These are phyloP conservation scores for Triticum timopheevii DNA, from an alignment of 176 grass and related monocot genomes.

Conservation along the genomic window DNA sequence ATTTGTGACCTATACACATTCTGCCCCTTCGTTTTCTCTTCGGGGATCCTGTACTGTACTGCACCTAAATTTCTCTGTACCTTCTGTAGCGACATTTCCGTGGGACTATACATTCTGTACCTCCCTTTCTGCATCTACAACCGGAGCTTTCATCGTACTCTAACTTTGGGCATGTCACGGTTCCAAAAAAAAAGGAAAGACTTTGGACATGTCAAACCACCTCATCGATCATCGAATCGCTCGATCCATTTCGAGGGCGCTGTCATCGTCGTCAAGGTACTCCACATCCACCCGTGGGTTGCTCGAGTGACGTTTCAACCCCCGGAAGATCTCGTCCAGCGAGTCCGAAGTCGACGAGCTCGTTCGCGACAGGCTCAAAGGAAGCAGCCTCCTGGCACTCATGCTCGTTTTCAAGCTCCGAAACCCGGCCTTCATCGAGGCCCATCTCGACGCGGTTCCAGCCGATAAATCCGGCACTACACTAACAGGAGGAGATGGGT, in stretches of 20 bases:
- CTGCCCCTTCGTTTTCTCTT: no score
- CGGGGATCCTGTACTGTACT: neutral
- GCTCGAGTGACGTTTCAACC: constrained; percentile 53
- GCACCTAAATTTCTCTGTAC: neutral
- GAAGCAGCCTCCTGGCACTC: constrained; percentile 49
- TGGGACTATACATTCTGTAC: constrained; percentile 15
- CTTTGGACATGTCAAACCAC: neutral
- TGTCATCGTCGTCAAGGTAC: constrained; percentile 38
- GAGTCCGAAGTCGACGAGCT: constrained; percentile 38
- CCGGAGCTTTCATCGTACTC: neutral
- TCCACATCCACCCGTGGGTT: constrained; percentile 25
- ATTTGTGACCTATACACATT: neutral
- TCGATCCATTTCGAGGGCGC: neutral
- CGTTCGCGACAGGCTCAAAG: constrained; percentile 32
- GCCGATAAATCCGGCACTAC: neutral
- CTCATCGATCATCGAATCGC: neutral
- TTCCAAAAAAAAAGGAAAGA: no score
- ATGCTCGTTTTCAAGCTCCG: constrained; percentile 60
- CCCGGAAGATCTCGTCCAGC: constrained; percentile 85
- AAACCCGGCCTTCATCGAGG: constrained; percentile 57
- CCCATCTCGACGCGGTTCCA: constrained; percentile 54
- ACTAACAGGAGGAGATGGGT: constrained; percentile 29
- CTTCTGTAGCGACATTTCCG: neutral
- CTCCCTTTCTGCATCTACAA: neutral
- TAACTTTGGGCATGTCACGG: no score